Evolutionary conservation across 805 yeast species (phyloP).

Genomic region (Kurtzmaniella fragi): DNA sequence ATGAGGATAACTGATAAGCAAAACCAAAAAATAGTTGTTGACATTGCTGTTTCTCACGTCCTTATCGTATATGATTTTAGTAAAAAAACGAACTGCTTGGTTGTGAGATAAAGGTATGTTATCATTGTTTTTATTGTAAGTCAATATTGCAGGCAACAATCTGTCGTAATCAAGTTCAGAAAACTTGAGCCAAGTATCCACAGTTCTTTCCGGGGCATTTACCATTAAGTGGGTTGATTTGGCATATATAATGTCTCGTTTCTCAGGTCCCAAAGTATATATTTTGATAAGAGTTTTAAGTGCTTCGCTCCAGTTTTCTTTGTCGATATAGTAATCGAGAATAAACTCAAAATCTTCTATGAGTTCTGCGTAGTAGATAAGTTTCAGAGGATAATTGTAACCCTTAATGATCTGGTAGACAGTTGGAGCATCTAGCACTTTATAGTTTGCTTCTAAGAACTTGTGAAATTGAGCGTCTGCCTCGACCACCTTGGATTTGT

Average conservation of each 20-base stretch:
- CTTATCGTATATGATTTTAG: slow-evolving; percentile 40
- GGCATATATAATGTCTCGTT: slow-evolving; percentile 46
- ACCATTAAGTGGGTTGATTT: slow-evolving; percentile 65
- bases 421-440: slow-evolving; percentile 57
- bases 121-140: slow-evolving; percentile 49
- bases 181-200: slow-evolving; percentile 73
- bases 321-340: slow-evolving; percentile 60
- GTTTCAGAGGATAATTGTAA: slow-evolving; percentile 59
- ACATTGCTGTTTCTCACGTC: slow-evolving; percentile 41
- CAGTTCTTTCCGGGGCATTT: slow-evolving; percentile 64
- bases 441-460: slow-evolving; percentile 48
- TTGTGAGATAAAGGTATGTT: slow-evolving; percentile 42
- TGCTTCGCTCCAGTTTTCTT: slow-evolving; percentile 71
- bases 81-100: slow-evolving; percentile 62
- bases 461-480: slow-evolving; percentile 24
- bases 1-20: slow-evolving; percentile 47
- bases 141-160: slow-evolving; percentile 70
- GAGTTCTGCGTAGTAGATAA: slow-evolving; percentile 62
- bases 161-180: slow-evolving; percentile 50
- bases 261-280: slow-evolving; percentile 31
- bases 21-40: slow-evolving; percentile 66
- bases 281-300: slow-evolving; percentile 50
- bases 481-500: slow-evolving; percentile 12
- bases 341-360: slow-evolving; percentile 68
- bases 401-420: slow-evolving; percentile 66